Evolutionary conservation across 192 early-diverging fungal genomes (phyloP).

Genomic region (Chytriomyces confervae): DNA sequence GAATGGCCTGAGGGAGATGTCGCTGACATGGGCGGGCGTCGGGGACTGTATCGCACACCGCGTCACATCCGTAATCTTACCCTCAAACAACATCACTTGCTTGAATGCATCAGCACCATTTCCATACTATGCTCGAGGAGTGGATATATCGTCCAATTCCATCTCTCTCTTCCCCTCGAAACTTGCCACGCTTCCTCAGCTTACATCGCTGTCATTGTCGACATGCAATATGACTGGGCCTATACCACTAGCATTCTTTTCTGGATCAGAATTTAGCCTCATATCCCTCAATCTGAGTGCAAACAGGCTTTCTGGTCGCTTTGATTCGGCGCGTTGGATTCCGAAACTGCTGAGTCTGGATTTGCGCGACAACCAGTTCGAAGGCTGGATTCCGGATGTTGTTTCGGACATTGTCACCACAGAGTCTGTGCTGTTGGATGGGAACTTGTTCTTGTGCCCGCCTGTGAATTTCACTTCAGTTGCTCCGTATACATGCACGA

Average conservation of each 20-base stretch:
- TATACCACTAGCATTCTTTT: constrained; percentile 2
- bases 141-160: not conserved
- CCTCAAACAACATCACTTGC: constrained; percentile 17
- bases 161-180: not conserved
- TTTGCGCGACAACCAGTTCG: constrained; percentile 17
- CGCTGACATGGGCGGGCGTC: not conserved
- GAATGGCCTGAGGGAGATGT: not conserved
- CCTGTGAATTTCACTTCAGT: not conserved
- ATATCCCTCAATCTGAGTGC: constrained; percentile 18
- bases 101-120: not conserved
- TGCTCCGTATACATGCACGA: not conserved
- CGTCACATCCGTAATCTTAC: not conserved
- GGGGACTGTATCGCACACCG: constrained; percentile 8
- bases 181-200: constrained; percentile 10
- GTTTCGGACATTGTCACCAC: not conserved
- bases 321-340: constrained; percentile 1
- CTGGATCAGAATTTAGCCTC: not conserved
- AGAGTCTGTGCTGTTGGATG: not conserved
- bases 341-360: constrained; percentile 1
- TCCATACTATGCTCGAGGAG: not conserved
- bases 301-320: constrained; percentile 8
- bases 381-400: constrained; percentile 18
- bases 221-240: not conserved
- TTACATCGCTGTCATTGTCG: not conserved
- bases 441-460: constrained; percentile 19